Base-by-base conservation (phyloP, 805 yeast species). In the Barnettozyma botsteinii region DNA sequence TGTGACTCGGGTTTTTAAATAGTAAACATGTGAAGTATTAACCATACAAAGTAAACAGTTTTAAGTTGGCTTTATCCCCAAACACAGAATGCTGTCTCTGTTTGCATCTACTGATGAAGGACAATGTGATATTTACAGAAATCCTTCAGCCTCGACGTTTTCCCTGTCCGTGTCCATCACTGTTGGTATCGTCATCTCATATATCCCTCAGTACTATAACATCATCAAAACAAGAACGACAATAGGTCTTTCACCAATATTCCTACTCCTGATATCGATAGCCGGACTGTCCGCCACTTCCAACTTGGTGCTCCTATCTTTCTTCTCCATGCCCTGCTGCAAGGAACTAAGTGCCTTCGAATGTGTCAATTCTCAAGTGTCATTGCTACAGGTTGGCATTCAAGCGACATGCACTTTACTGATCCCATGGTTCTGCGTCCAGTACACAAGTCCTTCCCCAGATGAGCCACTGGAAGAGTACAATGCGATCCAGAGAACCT, bases 231-330 rank as follows among this genome's bases (percentile, higher is more conserved):
- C 87, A 36, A 60, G 72, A 36, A 71, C 87, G 6, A 77, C 89
- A 11, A 88, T 85, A 55, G 96, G 96, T 5, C 64, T 86, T 18
- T 81, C 89, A 5, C 85, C 89, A 11, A 67, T 72, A 49, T 86
- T 79, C 55, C 65, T 86, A 24, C 61, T 86, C 12, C 68, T 87
- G 30, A 93, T 93, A 4, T 73, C 81, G 5, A 59, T 80, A 35
- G 76, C 89, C 17, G 79, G 85, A n/a, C 61, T 79, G 22, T 72
- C 81, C 51, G 77, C 91, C 0, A 61, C 81, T 35, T 67, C 82
- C 15, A 87, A 87, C 52, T 72, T 86, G 34, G 57, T 79, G 5
- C 59, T 85, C 24, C 68, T 85, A 11, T 73, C 84, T 5, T 60
- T 73, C 14, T 70, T 75, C 0, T 84, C 87, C 0, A 56, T 85